Percentiles rank a stretch among this genome's conserved stretches.
These are phyloP conservation scores for Daldinia sp. DNA, from an alignment of 2,329 filamentous ascomycete species.

Conservation along the genomic window DNA sequence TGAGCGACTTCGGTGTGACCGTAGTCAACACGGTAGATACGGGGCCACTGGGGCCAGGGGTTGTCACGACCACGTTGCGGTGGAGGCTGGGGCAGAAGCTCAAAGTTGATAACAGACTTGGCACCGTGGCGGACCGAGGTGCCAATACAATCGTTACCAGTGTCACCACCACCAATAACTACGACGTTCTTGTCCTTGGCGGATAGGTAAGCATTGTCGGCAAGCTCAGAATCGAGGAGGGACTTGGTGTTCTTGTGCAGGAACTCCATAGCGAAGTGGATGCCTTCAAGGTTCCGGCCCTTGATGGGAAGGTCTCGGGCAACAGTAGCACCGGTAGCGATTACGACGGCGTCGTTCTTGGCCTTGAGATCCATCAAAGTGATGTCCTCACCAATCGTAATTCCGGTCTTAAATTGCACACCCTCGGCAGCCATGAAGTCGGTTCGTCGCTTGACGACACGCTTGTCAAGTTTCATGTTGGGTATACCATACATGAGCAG, in stretches of 20 bases:
- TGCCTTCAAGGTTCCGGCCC: conserved; percentile 84
- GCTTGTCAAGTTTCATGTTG: conserved; percentile 99
- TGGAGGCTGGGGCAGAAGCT: conserved; percentile 91
- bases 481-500: conserved; percentile 98
- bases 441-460: conserved; percentile 91
- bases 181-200: conserved; percentile 96
- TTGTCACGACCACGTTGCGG: conserved; percentile 91
- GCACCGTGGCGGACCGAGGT: conserved; percentile 95
- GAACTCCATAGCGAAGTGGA: conserved; percentile 98
- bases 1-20: conserved; percentile 95
- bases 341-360: conserved; percentile 82
- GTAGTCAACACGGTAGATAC: conserved; percentile 98
- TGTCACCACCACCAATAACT: conserved; percentile 97
- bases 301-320: conserved; percentile 92
- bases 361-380: conserved; percentile 76
- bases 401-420: conserved; percentile 79
- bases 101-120: conserved; percentile 96
- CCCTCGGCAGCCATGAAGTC: conserved; percentile 95
- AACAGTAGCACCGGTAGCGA: conserved; percentile 92
- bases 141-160: conserved; percentile 97
- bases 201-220: conserved; percentile 86
- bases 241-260: conserved; percentile 98
- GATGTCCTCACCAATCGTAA: conserved; percentile 79
- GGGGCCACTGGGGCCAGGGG: conserved; percentile 98
- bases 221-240: conserved; percentile 87